Conservation (phyloP, 2,329 filamentous ascomycete genomes). For the Fusarium aywerte region DNA sequence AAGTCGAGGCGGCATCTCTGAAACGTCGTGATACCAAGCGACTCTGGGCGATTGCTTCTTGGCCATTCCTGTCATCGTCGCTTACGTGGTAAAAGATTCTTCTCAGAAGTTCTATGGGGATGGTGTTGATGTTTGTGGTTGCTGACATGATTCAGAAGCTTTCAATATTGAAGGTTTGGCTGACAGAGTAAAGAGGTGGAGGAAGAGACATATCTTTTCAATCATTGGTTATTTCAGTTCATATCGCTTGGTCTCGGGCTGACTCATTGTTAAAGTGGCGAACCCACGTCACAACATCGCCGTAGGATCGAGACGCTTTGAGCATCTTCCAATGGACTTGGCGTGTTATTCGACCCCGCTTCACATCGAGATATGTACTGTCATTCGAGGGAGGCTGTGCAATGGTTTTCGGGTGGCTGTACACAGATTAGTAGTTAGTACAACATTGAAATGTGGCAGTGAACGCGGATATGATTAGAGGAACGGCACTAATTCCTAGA, state of each 20-base stretch:
- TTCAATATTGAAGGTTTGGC: background rate
- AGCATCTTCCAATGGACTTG: background rate
- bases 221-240: background rate
- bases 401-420: background rate
- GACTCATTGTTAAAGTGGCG: background rate
- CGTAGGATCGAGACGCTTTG: background rate
- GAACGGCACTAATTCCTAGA: too few relatives aligned
- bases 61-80: background rate
- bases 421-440: too few relatives aligned
- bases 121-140: background rate
- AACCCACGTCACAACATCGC: background rate
- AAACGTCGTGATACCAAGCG: conserved; percentile 4
- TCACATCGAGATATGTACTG: background rate
- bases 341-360: background rate
- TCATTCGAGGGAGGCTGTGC: background rate
- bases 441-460: too few relatives aligned
- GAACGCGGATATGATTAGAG: too few relatives aligned
- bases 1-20: background rate
- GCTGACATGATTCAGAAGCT: background rate
- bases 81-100: background rate
- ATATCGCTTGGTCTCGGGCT: too few relatives aligned
- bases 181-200: rapidly evolving
- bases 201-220: too few relatives aligned
- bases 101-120: background rate
- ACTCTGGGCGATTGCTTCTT: background rate